Evolutionary conservation across 192 early-diverging fungal genomes (phyloP), one percentile per base, ranked within the genome.

Genomic region (Dispira parvispora): DNA sequence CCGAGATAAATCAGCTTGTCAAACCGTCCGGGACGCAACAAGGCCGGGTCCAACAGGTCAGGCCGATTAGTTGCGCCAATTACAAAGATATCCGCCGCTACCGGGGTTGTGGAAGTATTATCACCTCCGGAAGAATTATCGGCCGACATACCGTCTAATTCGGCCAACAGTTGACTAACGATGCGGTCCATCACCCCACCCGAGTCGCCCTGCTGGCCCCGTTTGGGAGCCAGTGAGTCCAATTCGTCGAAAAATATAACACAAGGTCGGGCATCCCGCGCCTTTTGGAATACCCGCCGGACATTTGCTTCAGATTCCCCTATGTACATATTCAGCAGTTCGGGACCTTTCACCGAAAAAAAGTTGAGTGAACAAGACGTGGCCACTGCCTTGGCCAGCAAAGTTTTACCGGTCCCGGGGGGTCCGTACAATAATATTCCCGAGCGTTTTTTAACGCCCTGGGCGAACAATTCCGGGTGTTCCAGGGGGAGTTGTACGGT

Each of bases 151-250:
- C 91, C 93, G 67, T 99, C 96, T 65, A 99, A 76, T 64, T 99
- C 96, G 1, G 95, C 94, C 9, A 99, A 69, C 43, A 99, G 68
- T 74, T 99, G 96, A 65, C 82, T 85, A 27, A 99, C 95, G 69
- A 98, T 98, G 63, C 96, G 87, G 69, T 99, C 96, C 96, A 98
- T 99, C 26, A 98, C 96, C 46, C 96, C 96, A 16, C 96, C 96
- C 18, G 89, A 90, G 63, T 99, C 95, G 14, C 96, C 96, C 70
- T 96, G 94, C 63, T 94, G 90, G 18, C 96, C 96, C 63, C 96
- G 81, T 76, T 96, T 94, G 6, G 95, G 95, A 9, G 95, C 97
- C 12, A 99, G 87, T 3, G 92, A 94, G 77, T 99, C 97, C 69
- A 99, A 69, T 67, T 99, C 97, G 66, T 99, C 97, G 69, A 99